Evolutionary conservation across 2,329 filamentous ascomycete genomes (phyloP).

Genomic region (Cladosporium halotolerans): DNA sequence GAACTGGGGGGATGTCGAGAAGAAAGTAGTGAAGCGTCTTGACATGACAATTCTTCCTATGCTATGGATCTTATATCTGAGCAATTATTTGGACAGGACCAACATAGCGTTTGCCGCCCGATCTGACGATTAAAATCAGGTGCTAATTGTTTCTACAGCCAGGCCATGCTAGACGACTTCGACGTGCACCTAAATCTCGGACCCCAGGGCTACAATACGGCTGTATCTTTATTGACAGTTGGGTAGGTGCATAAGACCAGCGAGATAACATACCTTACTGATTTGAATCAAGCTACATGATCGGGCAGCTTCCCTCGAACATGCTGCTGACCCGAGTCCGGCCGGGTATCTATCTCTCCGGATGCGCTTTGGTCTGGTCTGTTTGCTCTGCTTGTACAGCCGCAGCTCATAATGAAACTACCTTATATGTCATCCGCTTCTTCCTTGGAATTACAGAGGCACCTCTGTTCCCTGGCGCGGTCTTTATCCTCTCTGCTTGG

Average conservation of each 20-base stretch:
- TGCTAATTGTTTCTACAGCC: background rate
- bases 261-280: too few relatives aligned
- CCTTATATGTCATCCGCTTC: slow-evolving; percentile 20
- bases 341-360: slow-evolving; percentile 37
- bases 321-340: slow-evolving; percentile 41
- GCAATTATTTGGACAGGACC: background rate
- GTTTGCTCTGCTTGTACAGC: slow-evolving; percentile 21
- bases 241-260: background rate
- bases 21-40: slow-evolving; percentile 3
- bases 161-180: background rate
- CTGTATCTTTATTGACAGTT: background rate
- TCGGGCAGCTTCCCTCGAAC: slow-evolving; percentile 38
- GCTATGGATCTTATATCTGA: background rate
- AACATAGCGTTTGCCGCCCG: background rate
- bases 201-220: slow-evolving; percentile 1
- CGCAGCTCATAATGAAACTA: slow-evolving; percentile 19
- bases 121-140: background rate
- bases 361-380: slow-evolving; percentile 29
- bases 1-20: background rate
- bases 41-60: slow-evolving; percentile 1
- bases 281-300: slow-evolving; percentile 24
- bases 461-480: slow-evolving; percentile 2
- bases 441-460: slow-evolving; percentile 18
- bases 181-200: background rate
- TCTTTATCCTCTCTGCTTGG: slow-evolving; percentile 31